Base-by-base conservation (phyloP, 73 alveolate species). In the Stentor coeruleus region DNA sequence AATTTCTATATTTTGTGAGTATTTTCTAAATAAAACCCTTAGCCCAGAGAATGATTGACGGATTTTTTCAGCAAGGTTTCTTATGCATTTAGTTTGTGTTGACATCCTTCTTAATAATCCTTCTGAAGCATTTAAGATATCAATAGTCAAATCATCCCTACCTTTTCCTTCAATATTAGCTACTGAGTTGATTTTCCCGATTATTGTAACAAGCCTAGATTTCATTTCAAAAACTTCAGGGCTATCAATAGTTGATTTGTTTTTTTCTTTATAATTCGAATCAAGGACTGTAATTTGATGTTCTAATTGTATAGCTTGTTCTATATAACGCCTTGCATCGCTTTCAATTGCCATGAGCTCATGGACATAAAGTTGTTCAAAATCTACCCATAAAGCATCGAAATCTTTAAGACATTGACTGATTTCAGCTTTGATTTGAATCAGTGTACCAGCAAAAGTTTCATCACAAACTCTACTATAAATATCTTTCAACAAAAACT, bases 81-180 rank as follows among this genome's bases (percentile, higher is more conserved):
- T 79, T 80, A 97, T 94, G 39, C 98, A 96, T 49, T 85, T 83
- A 2, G 96, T 85, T 77, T 93, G 88, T 26, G 37, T 66, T 20
- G 83, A 91, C 0, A 92, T 95, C 49, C 98, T 91, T 41, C 93
- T 91, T 77, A 89, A 77, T 2, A 94, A 85, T 35, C 97, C 96
- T 90, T 97, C 99, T 36, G 99, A 98, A 82, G 88, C 91, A 15
- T 91, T 82, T 79, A 97, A 87, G 3, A 97, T 94, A 35, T 95
- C 96, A 59, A 89, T 85, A 0, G 93, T 92, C 15, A 97, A 82
- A 84, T 97, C 99, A 82, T 91, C 95, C 74, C 99, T 88, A n/a
- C 99, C 99, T 87, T 93, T 97, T 0, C 99, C 99, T 66, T 97
- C 96, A 35, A 91, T 88, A 85, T 97, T 97, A 30, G 99, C 99